These are phyloP conservation scores for Leptomonas pyrrhocoris DNA, from an alignment of 208 protist species.

Conservation along the genomic window DNA sequence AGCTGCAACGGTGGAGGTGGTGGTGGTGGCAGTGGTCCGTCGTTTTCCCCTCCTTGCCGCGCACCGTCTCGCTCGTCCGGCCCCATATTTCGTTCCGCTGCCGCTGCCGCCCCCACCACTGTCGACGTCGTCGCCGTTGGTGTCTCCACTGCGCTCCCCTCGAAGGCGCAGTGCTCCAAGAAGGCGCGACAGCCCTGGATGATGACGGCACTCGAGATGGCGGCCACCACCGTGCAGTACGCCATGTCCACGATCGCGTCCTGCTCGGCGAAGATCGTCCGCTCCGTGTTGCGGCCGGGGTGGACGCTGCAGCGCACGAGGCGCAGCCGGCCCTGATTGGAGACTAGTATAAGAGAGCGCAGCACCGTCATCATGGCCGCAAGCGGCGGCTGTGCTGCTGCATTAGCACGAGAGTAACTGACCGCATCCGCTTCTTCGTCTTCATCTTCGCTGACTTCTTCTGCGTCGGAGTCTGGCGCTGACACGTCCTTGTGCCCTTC, in stretches of 20 bases:
- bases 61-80: neutral
- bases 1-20: conserved; percentile 20
- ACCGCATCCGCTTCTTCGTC: neutral
- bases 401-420: neutral
- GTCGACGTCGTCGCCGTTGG: neutral
- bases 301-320: conserved; percentile 39
- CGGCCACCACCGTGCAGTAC: conserved; percentile 54
- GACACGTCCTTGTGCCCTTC: neutral
- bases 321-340: conserved; percentile 61
- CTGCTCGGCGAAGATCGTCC: conserved; percentile 73
- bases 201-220: conserved; percentile 53
- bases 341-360: conserved; percentile 64
- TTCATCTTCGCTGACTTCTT: neutral
- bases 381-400: neutral
- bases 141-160: conserved; percentile 20
- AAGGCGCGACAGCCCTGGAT: conserved; percentile 70
- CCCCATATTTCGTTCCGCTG: neutral
- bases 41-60: neutral
- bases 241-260: conserved; percentile 64
- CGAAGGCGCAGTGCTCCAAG: conserved; percentile 49
- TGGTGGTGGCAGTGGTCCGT: neutral
- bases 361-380: conserved; percentile 32
- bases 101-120: neutral
- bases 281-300: conserved; percentile 43
- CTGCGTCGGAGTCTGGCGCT: neutral